Base-by-base conservation (phyloP, 2,329 filamentous ascomycete species). In the Aspergillus sp. region DNA sequence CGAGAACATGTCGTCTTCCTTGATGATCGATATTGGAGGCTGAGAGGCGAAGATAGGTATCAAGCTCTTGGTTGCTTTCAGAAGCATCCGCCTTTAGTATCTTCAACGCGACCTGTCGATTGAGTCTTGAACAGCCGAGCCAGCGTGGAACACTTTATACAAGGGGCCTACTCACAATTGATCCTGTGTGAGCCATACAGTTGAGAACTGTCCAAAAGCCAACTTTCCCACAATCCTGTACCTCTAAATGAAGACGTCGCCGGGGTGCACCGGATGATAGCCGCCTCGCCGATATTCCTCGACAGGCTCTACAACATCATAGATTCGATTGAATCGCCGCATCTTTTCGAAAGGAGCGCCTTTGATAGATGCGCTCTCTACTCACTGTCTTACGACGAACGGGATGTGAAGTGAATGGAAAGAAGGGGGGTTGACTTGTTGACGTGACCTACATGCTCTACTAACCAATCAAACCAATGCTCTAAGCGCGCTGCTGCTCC, bases 191-290 rank as follows among this genome's bases (percentile, higher is more conserved):
- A 71, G 55, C 68, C 69, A 72, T 25, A 71, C 70, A n/a, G 71
- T 73, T 5, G 67, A 69, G 53, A 54, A 66, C 41, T 62, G 63
- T 5, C 68, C 68, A 52, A 52, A 68, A 3, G 60, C 63, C 43
- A 65, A 53, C 31, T 69, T 71, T 60, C 58, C 67, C 50, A 66
- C 31, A 43, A 70, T 50, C 46, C 59, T 46, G 43, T 71, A 71
- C 38, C 61, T 64, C 8, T 65, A 13, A 28, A 69, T 52, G 22
- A 71, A 68, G 31, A 58, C 52, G 34, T 72, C 71, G 7, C 63
- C 46, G 9, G 72, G 64, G 54, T 71, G 67, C 23, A 72, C 66
- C 47, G 67, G 69, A 56, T 72, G 67, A 52, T 71, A 73, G 43
- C 66, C 69, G 54, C 71, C 67, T 46, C 17, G 51, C 45, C 66